Conservation (phyloP, 1,284 basidiomycete species). For the Leccinum fuscescens region DNA sequence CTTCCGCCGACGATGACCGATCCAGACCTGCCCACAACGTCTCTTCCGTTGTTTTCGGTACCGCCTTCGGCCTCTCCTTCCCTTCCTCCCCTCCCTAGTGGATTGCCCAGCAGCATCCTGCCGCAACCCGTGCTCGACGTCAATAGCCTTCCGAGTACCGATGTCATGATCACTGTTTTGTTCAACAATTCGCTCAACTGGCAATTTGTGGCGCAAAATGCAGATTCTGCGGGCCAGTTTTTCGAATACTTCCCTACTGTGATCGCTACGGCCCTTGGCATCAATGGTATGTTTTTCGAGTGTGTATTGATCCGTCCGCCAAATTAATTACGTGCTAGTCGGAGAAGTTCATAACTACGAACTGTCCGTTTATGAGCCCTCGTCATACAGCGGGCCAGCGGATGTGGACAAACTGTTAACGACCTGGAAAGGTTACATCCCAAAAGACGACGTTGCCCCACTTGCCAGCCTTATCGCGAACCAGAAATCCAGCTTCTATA, state of each 20-base stretch:
- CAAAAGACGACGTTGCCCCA: constrained; percentile 41
- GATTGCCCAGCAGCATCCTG: constrained; percentile 59
- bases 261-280: constrained; percentile 47
- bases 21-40: constrained; percentile 55
- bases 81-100: constrained; percentile 49
- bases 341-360: constrained; percentile 52
- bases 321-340: constrained; percentile 23
- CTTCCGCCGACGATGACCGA: constrained; percentile 36
- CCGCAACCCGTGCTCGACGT: constrained; percentile 39
- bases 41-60: constrained; percentile 30
- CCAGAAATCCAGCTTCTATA: constrained; percentile 61
- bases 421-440: constrained; percentile 61
- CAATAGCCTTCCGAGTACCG: constrained; percentile 35
- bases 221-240: constrained; percentile 56
- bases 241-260: constrained; percentile 58
- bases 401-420: constrained; percentile 55
- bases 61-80: constrained; percentile 35
- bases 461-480: constrained; percentile 58
- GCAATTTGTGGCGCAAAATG: constrained; percentile 55
- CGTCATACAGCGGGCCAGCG: constrained; percentile 43
- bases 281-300: constrained; percentile 40
- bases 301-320: constrained; percentile 14
- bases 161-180: constrained; percentile 53
- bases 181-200: constrained; percentile 60
- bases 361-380: constrained; percentile 58